Conservation (phyloP, 257 asterid species). For the Gentiana dahurica region DNA sequence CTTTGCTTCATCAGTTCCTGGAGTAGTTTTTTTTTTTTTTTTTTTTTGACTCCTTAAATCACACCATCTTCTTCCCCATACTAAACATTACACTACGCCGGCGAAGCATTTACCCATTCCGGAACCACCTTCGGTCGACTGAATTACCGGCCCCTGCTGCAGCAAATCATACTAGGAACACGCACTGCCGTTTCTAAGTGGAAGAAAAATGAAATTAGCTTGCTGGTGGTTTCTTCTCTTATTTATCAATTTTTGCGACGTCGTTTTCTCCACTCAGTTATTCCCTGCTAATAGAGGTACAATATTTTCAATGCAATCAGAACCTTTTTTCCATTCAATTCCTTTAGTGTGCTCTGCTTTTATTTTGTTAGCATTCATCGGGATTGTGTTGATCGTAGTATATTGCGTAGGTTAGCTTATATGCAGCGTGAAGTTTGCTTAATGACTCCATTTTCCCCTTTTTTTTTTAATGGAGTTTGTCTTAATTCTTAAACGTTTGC, state of each 20-base stretch:
- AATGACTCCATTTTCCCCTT: no score
- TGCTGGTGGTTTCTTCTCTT: constrained; percentile 19
- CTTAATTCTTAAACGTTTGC: no score
- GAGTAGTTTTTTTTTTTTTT: no score
- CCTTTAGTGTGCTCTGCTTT: background rate
- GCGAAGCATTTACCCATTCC: background rate
- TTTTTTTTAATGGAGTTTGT: no score
- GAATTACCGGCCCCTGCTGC: background rate
- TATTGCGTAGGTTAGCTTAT: no score
- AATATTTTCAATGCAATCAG: no score
- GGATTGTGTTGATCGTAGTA: no score
- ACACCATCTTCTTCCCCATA: background rate
- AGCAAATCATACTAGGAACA: background rate
- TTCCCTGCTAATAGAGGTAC: constrained; percentile 18
- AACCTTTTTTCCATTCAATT: background rate
- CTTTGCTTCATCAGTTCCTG: no score
- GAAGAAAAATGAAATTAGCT: background rate
- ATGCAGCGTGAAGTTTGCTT: no score
- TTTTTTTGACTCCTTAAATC: background rate
- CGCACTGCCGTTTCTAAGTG: constrained; percentile 9
- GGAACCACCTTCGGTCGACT: background rate
- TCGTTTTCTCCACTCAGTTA: constrained; percentile 18
- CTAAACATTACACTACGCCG: no score
- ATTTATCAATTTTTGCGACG: constrained; percentile 6
- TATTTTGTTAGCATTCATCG: background rate